phyloP scores from a whole-genome alignment of 1,284 basidiomycete species.

The Cryptococcus neoformans region DNA sequence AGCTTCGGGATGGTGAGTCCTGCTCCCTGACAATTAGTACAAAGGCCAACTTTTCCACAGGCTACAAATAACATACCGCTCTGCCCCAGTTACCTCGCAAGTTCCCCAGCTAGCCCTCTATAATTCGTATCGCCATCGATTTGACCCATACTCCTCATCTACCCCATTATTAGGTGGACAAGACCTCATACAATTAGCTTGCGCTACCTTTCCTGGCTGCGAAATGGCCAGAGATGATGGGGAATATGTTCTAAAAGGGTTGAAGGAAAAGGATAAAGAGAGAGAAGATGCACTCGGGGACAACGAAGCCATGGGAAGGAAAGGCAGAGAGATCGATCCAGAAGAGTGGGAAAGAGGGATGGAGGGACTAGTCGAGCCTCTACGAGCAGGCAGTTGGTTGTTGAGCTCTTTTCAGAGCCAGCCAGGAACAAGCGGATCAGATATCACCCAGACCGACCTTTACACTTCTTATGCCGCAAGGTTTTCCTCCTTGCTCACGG shows the following conservation, averaged over 20 bases:
- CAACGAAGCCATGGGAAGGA: background rate
- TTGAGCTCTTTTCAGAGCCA: slow-evolving; percentile 36
- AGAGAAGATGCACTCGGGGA: background rate
- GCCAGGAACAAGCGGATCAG: slow-evolving; percentile 13
- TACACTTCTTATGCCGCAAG: slow-evolving; percentile 42
- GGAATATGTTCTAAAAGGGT: slow-evolving; percentile 39
- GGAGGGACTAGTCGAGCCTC: slow-evolving; percentile 38
- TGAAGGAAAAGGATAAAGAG: slow-evolving; percentile 31
- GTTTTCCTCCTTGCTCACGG: slow-evolving; percentile 25
- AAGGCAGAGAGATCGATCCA: background rate
- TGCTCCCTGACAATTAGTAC: background rate
- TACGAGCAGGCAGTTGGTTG: slow-evolving; percentile 41
- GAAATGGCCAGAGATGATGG: slow-evolving; percentile 42
- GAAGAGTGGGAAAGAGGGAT: slow-evolving; percentile 30
- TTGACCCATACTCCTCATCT: slow-evolving; percentile 34
- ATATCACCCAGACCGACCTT: slow-evolving; percentile 39
- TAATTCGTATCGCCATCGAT: slow-evolving; percentile 39
- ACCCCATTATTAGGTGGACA: slow-evolving; percentile 40
- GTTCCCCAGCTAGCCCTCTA: slow-evolving; percentile 41
- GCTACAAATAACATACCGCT: slow-evolving; percentile 41
- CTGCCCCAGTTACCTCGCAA: slow-evolving; percentile 17
- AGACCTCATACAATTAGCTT: slow-evolving; percentile 44
- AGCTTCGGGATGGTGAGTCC: slow-evolving; percentile 40
- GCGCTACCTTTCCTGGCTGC: slow-evolving; percentile 43
- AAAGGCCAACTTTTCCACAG: slow-evolving; percentile 11